phyloP scores from a whole-genome alignment of 805 yeast species.

The Suhomyces emberorum region DNA sequence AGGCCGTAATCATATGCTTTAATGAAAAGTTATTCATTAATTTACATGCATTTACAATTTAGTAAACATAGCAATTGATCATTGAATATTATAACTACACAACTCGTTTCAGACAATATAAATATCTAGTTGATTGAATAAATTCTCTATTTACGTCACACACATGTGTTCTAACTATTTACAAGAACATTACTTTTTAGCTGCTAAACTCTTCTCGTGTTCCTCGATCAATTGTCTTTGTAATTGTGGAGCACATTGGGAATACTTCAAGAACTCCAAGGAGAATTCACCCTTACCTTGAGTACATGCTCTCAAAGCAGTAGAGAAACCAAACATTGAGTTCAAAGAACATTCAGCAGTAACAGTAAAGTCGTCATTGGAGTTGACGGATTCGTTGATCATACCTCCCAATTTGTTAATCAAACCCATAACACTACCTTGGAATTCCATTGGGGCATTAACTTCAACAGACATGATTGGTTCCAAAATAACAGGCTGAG shows the following conservation, averaged over 20 bases:
- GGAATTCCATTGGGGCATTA: constrained; percentile 95
- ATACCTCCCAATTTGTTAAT: constrained; percentile 90
- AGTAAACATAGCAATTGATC: too few species aligned
- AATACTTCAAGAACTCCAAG: constrained; percentile 88
- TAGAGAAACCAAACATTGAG: constrained; percentile 94
- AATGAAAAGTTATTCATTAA: too few species aligned
- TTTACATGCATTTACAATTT: too few species aligned
- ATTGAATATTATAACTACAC: too few species aligned
- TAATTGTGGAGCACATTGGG: constrained; percentile 85
- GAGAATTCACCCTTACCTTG: constrained; percentile 99
- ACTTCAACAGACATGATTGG: constrained; percentile 94
- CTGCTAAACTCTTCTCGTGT: constrained; percentile 38
- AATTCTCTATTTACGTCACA: too few species aligned
- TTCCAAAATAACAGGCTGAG: constrained; percentile 86
- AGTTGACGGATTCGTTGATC: constrained; percentile 91
- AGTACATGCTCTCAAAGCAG: constrained; percentile 90
- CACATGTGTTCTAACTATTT: constrained; percentile 6
- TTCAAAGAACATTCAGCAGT: constrained; percentile 95
- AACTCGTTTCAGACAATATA: too few species aligned
- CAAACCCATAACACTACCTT: constrained; percentile 86
- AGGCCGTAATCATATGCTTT: too few species aligned
- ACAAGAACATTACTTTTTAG: constrained; percentile 17
- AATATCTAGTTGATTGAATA: too few species aligned
- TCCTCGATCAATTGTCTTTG: constrained; percentile 89
- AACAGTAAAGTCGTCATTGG: constrained; percentile 89